phyloP scores from a whole-genome alignment of 2,329 filamentous ascomycete genomes.

The Diaporthe amygdali region DNA sequence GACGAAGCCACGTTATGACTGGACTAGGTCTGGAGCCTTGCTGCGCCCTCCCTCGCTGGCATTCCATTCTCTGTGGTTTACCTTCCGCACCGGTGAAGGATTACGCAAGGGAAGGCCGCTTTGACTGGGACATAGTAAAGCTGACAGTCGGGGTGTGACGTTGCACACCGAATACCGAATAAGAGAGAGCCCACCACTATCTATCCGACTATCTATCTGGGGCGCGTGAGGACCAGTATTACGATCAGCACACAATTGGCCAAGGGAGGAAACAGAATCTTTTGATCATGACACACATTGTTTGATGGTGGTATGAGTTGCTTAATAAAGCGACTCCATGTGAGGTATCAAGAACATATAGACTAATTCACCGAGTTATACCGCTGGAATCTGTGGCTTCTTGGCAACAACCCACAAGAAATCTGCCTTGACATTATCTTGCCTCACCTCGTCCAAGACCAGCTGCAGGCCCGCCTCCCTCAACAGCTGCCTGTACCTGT shows the following conservation, averaged over 20 bases:
- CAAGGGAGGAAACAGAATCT: no score
- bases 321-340: no score
- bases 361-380: neutral
- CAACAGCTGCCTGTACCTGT: slow-evolving; percentile 37
- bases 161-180: neutral
- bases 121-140: neutral
- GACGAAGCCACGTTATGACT: neutral
- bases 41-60: neutral
- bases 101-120: neutral
- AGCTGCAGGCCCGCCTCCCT: slow-evolving; percentile 40
- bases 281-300: no score
- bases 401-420: slow-evolving; percentile 48
- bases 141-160: neutral
- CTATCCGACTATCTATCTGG: no score
- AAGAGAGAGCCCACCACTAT: neutral
- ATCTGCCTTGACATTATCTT: slow-evolving; percentile 37
- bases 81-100: neutral
- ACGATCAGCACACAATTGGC: no score
- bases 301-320: no score
- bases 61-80: neutral
- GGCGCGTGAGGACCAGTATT: no score
- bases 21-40: neutral
- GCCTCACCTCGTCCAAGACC: slow-evolving; percentile 34
- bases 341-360: neutral
- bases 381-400: slow-evolving; percentile 25